A percentile compares a stretch with the other conserved stretches of the same genome.
Evolutionary conservation across 73 alveolate genomes (phyloP).

Genomic region (Stentor coeruleus): DNA sequence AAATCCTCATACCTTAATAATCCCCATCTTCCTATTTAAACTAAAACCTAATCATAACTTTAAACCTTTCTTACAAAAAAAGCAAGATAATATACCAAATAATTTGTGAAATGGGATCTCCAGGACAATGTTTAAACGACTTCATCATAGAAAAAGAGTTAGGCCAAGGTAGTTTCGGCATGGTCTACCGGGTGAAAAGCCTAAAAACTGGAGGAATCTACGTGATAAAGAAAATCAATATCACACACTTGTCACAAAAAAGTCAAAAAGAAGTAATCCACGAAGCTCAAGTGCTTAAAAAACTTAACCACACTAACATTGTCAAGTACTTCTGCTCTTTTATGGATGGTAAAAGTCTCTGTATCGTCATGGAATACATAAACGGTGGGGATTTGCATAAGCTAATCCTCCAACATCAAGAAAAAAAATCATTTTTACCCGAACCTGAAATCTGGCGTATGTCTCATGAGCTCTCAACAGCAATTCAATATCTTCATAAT

Average conservation of each 20-base stretch:
- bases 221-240: constrained; percentile 87
- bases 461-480: constrained; percentile 75
- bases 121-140: no score
- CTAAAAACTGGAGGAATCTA: constrained; percentile 48
- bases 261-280: no score
- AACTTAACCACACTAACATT: constrained; percentile 89
- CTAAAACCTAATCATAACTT: no score
- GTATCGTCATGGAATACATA: constrained; percentile 96
- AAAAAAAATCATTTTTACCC: constrained; percentile 33
- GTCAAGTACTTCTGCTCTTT: constrained; percentile 78
- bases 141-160: constrained; percentile 78
- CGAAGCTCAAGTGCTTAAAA: constrained; percentile 87
- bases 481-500: constrained; percentile 83
- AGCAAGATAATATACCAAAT: no score
- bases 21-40: no score
- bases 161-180: constrained; percentile 93
- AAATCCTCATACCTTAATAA: no score
- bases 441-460: constrained; percentile 92
- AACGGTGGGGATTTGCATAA: constrained; percentile 91
- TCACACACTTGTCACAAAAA: no score
- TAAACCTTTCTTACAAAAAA: no score
- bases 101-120: no score
- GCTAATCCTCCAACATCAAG: constrained; percentile 42
- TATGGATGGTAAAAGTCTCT: constrained; percentile 82
- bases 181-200: constrained; percentile 81